Conservation (phyloP, 176 grass and related monocot species). For the Ampelocalamus luodianensis region DNA sequence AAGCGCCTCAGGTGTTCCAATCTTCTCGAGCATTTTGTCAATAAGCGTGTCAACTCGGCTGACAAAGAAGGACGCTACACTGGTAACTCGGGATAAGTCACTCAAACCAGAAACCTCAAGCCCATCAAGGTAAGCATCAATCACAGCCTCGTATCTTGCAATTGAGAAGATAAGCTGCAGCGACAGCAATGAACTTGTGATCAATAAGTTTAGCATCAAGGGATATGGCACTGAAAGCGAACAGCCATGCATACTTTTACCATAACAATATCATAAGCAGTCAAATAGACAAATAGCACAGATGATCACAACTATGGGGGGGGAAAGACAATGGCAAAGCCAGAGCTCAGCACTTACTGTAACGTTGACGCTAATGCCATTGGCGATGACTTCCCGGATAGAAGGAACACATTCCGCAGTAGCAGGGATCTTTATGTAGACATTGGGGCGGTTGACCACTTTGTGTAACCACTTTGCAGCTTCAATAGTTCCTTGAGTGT, state of each 20-base stretch:
- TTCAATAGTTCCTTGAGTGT: slow-evolving; percentile 84
- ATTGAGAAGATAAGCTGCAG: slow-evolving; percentile 98
- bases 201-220: slow-evolving; percentile 11
- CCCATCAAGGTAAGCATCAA: slow-evolving; percentile 95
- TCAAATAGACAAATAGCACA: slow-evolving; percentile 4
- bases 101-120: slow-evolving; percentile 91
- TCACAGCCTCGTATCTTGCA: slow-evolving; percentile 93
- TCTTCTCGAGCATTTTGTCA: slow-evolving; percentile 97
- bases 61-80: slow-evolving; percentile 98
- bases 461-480: slow-evolving; percentile 96
- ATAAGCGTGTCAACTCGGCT: slow-evolving; percentile 89
- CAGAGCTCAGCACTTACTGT: slow-evolving; percentile 63
- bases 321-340: not conserved
- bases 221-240: not conserved
- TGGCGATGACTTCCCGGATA: slow-evolving; percentile 83
- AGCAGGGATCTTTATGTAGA: slow-evolving; percentile 99
- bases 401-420: slow-evolving; percentile 96
- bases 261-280: not conserved
- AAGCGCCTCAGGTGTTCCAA: slow-evolving; percentile 93
- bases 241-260: not conserved
- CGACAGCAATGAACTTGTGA: slow-evolving; percentile 25
- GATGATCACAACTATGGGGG: not conserved
- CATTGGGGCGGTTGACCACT: slow-evolving; percentile 80
- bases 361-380: slow-evolving; percentile 95
- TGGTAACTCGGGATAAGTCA: slow-evolving; percentile 89